phyloP scores from a whole-genome alignment of 2,329 filamentous ascomycete genomes.

The Leptographium lundbergii region DNA sequence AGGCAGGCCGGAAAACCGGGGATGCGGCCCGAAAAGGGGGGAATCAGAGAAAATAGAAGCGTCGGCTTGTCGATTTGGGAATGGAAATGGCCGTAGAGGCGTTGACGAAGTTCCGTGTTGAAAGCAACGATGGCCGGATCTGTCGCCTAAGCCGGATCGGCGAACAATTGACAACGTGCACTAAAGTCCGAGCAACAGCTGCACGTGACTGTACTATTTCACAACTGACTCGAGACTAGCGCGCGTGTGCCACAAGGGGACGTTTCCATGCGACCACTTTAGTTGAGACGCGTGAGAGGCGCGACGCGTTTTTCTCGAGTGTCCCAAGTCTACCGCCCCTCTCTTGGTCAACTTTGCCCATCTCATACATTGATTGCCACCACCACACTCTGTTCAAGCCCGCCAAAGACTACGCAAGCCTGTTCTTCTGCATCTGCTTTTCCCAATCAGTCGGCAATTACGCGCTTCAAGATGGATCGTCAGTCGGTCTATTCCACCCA shows the following conservation, averaged over 20 bases:
- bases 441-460: background rate
- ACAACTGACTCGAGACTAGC: background rate
- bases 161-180: background rate
- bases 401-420: background rate
- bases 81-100: background rate
- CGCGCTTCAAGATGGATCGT: constrained; percentile 55
- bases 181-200: background rate
- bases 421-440: background rate
- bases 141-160: background rate
- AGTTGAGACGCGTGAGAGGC: constrained; percentile 11
- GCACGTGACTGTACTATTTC: background rate
- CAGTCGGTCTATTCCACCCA: constrained; percentile 78
- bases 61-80: background rate
- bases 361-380: background rate
- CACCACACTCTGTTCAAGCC: background rate
- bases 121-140: background rate
- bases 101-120: background rate
- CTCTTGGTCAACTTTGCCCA: background rate
- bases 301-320: constrained; percentile 12
- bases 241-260: background rate
- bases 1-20: background rate
- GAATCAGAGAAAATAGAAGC: background rate
- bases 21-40: background rate
- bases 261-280: constrained; percentile 12
- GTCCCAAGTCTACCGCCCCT: background rate